Evolutionary conservation across 331 rosid genomes (phyloP).

Genomic region (Acacia concinna): DNA sequence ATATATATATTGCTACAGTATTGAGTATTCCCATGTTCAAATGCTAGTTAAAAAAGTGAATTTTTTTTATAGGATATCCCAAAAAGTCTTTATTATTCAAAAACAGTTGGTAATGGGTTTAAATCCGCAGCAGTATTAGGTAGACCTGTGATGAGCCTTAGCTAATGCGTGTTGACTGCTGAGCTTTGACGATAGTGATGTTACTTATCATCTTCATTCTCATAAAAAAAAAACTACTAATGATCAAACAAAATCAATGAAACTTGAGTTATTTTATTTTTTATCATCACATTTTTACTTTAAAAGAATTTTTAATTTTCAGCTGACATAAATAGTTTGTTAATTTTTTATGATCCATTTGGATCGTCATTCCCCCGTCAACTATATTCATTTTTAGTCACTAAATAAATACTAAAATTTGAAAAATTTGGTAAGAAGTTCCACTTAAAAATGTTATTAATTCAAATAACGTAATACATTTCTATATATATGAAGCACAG

Average conservation of each 20-base stretch:
- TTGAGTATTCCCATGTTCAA: too few species aligned
- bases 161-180: not conserved
- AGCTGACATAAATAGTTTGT: not conserved
- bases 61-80: too few species aligned
- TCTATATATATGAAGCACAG: too few species aligned
- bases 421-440: too few species aligned
- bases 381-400: too few species aligned
- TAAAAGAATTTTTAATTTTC: not conserved
- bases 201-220: not conserved
- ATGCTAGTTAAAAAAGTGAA: too few species aligned
- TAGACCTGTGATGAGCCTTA: not conserved
- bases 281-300: not conserved
- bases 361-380: not conserved
- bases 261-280: not conserved
- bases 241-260: not conserved
- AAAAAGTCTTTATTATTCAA: not conserved
- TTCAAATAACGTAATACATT: too few species aligned
- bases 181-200: not conserved
- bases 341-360: not conserved
- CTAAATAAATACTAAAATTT: too few species aligned
- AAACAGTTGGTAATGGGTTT: not conserved
- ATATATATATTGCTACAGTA: too few species aligned
- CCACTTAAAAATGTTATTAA: too few species aligned
- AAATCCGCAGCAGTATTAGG: not conserved
- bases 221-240: too few species aligned